Evolutionary conservation across 257 asterid species (phyloP), one percentile per base, ranked within the genome.

Genomic region (Marsdenia floribunda): DNA sequence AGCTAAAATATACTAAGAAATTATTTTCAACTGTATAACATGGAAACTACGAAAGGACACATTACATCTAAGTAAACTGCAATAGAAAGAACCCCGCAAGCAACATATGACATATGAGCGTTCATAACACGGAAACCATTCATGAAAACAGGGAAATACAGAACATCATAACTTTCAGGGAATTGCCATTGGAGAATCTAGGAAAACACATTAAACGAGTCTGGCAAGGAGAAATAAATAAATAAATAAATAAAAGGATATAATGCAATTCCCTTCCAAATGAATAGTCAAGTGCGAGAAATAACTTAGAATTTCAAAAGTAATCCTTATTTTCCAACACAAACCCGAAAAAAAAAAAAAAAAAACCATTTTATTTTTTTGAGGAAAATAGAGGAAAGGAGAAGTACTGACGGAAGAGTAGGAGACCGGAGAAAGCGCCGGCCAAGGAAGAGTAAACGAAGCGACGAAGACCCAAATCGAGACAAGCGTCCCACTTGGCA

Each of bases 401-500:
- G 3, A 37, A 19, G 67, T 0, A 84, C 91, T 81, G 77, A 91
- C 97, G 87, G 83, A 91, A 90, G 71, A 88, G 82, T 75, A 91
- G 86, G 52, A 91, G 96, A 21, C 96, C 97, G 57, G 90, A 73
- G 74, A 86, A 82, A 50, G 90, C 91, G 44, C 97, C 95, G 75
- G 90, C 75, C 37, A 86, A 77, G 40, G 96, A 86, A 71, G 89
- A 83, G 83, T 90, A 91, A 63, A 88, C 86, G 73, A 88, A 84
- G 52, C 91, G 89, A 73, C 93, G 93, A 35, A 87, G 18, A 37
- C 89, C 85, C 80, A 91, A 90, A 85, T 90, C 96, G 78, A 88
- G 78, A 52, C 85, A 88, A 22, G 92, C 91, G 70, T 91, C 97
- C 97, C 97, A 90, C 70, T 88, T 91, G 15, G 93, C 89, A 76